These are phyloP conservation scores for Penicillium tannophilum DNA, from an alignment of 495 filamentous ascomycete species.

Conservation along the genomic window DNA sequence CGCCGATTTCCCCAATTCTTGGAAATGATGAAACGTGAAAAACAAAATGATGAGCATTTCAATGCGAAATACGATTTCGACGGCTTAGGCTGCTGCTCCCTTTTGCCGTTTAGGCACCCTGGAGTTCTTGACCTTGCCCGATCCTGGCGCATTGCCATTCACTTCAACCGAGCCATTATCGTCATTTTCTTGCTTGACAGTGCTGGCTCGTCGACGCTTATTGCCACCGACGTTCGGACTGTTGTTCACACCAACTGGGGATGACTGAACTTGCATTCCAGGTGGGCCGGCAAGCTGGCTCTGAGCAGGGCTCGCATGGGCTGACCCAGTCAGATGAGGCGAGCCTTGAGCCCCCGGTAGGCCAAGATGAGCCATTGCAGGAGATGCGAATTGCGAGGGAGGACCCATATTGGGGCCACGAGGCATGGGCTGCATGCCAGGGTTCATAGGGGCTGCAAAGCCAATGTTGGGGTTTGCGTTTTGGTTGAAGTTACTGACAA, in stretches of 20 bases:
- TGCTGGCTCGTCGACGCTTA: slow-evolving; percentile 75
- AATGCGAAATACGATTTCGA: background rate
- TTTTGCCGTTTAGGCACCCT: slow-evolving; percentile 60
- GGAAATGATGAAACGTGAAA: slow-evolving; percentile 24
- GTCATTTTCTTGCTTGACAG: slow-evolving; percentile 76
- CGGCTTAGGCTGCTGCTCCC: slow-evolving; percentile 31
- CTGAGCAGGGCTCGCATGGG: slow-evolving; percentile 49
- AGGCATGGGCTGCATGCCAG: slow-evolving; percentile 40
- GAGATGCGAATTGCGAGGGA: slow-evolving; percentile 54
- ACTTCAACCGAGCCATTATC: slow-evolving; percentile 50
- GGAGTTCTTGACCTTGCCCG: slow-evolving; percentile 59
- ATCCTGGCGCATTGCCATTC: slow-evolving; percentile 47
- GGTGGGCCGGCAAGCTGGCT: slow-evolving; percentile 45
- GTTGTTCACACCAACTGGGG: slow-evolving; percentile 79
- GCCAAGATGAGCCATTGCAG: slow-evolving; percentile 51
- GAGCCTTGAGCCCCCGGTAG: slow-evolving; percentile 48
- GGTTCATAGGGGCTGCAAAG: slow-evolving; percentile 40
- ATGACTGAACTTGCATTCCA: slow-evolving; percentile 69
- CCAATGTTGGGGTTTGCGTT: slow-evolving; percentile 34
- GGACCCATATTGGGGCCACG: slow-evolving; percentile 39
- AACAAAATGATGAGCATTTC: background rate
- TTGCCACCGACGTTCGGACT: slow-evolving; percentile 73
- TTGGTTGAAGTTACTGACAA: slow-evolving; percentile 48
- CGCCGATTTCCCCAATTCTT: slow-evolving; percentile 39
- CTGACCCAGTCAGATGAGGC: slow-evolving; percentile 48